phyloP scores from a whole-genome alignment of 768 basidiomycete species.

The Infundibulicybe gibba region DNA sequence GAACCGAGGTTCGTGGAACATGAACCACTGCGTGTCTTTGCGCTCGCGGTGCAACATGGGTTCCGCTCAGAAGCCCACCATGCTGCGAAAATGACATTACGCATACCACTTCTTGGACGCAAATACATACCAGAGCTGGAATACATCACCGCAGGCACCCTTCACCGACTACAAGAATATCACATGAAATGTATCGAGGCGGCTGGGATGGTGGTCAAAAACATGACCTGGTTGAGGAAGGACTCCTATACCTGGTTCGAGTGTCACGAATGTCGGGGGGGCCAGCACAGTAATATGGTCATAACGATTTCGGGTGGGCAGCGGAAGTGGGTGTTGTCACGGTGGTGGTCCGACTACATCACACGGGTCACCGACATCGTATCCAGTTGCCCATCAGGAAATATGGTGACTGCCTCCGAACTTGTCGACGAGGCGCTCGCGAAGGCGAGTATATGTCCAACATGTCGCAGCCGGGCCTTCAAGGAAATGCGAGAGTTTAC shows the following conservation, averaged over 20 bases:
- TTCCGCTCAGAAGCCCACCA: constrained; percentile 8
- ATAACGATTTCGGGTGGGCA: constrained; percentile 9
- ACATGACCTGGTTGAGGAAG: constrained; percentile 13
- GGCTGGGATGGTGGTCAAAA: constrained; percentile 9
- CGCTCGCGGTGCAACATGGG: constrained; percentile 11
- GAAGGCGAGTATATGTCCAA: constrained; percentile 11
- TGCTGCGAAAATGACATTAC: constrained; percentile 15
- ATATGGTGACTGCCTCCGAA: constrained; percentile 8
- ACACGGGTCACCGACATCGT: constrained; percentile 8
- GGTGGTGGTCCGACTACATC: constrained; percentile 19
- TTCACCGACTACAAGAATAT: constrained; percentile 25
- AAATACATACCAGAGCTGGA: constrained; percentile 26
- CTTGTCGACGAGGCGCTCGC: constrained; percentile 12
- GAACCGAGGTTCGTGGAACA: constrained; percentile 8
- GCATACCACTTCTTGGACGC: constrained; percentile 10
- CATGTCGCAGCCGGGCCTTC: constrained; percentile 12
- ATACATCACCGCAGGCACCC: constrained; percentile 20
- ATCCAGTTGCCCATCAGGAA: constrained; percentile 12
- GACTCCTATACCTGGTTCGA: constrained; percentile 13
- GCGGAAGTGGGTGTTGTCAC: constrained; percentile 9
- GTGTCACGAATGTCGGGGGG: constrained; percentile 9
- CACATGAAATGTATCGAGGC: constrained; percentile 20
- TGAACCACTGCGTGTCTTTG: constrained; percentile 15
- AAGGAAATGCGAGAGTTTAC: constrained; percentile 14
- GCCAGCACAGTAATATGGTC: constrained; percentile 1